phyloP scores from a whole-genome alignment of 2,329 filamentous ascomycete species.

The Pseudocercospora fuligena region DNA sequence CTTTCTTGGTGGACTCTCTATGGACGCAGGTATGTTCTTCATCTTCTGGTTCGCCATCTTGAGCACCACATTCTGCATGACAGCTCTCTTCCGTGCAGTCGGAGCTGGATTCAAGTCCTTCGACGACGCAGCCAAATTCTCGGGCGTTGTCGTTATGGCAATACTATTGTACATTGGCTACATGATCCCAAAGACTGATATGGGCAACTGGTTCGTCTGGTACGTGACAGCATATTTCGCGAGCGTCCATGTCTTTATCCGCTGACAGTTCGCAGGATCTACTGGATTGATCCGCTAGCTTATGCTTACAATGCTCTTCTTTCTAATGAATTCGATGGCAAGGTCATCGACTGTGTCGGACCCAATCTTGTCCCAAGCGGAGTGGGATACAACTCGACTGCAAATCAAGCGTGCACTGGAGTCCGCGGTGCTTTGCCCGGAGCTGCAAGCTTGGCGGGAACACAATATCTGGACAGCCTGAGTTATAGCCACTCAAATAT shows the following conservation, averaged over 20 bases:
- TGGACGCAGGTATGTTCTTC: slow-evolving; percentile 60
- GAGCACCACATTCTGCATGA: slow-evolving; percentile 47
- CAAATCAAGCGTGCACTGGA: slow-evolving; percentile 44
- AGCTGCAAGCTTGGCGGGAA: slow-evolving; percentile 60
- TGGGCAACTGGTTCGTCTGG: slow-evolving; percentile 18
- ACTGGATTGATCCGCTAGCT: slow-evolving; percentile 62
- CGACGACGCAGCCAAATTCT: slow-evolving; percentile 34
- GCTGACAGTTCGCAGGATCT: slow-evolving; percentile 34
- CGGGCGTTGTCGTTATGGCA: slow-evolving; percentile 31
- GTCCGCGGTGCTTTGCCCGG: slow-evolving; percentile 64
- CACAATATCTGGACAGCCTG: slow-evolving; percentile 62
- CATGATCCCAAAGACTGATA: slow-evolving; percentile 14
- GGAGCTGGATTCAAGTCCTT: slow-evolving; percentile 35
- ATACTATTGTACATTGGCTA: slow-evolving; percentile 42
- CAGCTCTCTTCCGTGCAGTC: slow-evolving; percentile 50
- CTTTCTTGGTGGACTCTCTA: slow-evolving; percentile 64
- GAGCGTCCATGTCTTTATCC: neutral
- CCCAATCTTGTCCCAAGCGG: slow-evolving; percentile 44
- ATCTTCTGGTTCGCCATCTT: slow-evolving; percentile 61
- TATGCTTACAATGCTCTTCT: slow-evolving; percentile 61
- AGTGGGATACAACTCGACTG: slow-evolving; percentile 44
- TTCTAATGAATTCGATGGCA: slow-evolving; percentile 9
- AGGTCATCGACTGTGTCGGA: slow-evolving; percentile 51
- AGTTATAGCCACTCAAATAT: slow-evolving; percentile 49
- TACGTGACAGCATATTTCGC: neutral